These are phyloP conservation scores for Taphrina flavorubra DNA, from an alignment of 1,139 yeast genomes.

Conservation along the genomic window DNA sequence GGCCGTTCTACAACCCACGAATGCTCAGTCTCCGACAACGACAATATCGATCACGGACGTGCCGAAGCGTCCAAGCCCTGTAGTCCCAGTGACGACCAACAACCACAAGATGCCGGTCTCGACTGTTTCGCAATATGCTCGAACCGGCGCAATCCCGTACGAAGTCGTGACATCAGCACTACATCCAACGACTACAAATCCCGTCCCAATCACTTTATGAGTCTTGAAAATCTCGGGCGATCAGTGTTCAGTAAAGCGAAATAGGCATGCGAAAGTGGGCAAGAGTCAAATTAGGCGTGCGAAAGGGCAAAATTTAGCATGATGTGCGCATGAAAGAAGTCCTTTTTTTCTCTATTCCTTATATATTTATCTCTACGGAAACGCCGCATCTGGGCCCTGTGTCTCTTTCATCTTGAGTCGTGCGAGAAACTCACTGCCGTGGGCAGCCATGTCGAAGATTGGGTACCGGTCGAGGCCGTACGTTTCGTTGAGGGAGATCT, in stretches of 20 bases:
- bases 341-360: neutral
- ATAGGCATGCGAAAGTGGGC: neutral
- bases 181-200: no score
- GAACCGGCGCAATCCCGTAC: neutral
- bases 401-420: neutral
- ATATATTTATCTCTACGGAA: neutral
- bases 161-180: neutral
- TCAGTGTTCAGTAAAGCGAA: no score
- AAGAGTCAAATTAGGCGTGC: no score
- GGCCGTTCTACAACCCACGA: neutral
- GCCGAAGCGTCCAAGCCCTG: no score
- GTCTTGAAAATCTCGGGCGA: no score
- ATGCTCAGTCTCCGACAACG: neutral
- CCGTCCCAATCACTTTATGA: no score
- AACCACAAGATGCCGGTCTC: neutral
- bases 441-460: constrained; percentile 1
- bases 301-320: neutral
- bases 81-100: neutral
- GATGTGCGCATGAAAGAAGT: no score
- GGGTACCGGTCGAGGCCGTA: constrained; percentile 14
- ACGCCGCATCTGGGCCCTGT: neutral
- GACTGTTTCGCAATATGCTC: neutral
- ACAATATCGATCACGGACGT: no score
- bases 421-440: constrained; percentile 5
- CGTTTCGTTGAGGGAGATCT: constrained; percentile 16